These are phyloP conservation scores for Pseudopyricularia cyperi DNA, from an alignment of 2,329 filamentous ascomycete genomes.

Conservation along the genomic window DNA sequence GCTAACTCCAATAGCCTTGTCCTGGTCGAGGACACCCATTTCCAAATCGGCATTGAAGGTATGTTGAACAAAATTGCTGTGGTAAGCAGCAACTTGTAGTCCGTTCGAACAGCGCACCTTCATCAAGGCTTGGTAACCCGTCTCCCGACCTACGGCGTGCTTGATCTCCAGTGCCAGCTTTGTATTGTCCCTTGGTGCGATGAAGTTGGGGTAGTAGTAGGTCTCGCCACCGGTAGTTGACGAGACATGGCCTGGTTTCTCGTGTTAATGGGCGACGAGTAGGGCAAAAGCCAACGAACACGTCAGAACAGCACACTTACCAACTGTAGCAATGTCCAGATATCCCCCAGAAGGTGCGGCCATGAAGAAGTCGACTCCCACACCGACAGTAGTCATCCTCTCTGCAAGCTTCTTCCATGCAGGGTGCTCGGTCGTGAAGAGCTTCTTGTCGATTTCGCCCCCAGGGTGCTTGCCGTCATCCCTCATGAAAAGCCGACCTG, in stretches of 20 bases:
- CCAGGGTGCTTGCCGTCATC: conserved; percentile 80
- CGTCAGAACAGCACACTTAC: conserved; percentile 29
- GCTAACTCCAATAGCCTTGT: conserved; percentile 83
- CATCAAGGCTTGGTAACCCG: conserved; percentile 91
- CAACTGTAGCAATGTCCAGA: conserved; percentile 84
- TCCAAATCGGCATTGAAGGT: conserved; percentile 91
- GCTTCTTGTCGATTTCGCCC: conserved; percentile 82
- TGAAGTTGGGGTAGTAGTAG: conserved; percentile 96
- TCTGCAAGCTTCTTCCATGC: conserved; percentile 76
- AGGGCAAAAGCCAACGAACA: neutral
- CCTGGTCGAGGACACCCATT: conserved; percentile 81
- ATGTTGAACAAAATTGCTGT: conserved; percentile 93
- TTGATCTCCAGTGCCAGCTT: conserved; percentile 77
- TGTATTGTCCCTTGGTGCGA: conserved; percentile 69
- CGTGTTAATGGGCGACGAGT: neutral
- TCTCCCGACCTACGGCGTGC: conserved; percentile 78
- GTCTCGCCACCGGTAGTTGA: conserved; percentile 87
- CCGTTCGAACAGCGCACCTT: conserved; percentile 98
- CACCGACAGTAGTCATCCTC: conserved; percentile 75
- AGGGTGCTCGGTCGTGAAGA: conserved; percentile 81
- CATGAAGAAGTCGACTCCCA: conserved; percentile 90
- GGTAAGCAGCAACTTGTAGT: conserved; percentile 83
- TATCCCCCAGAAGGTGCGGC: conserved; percentile 83
- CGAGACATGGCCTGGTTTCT: conserved; percentile 56
- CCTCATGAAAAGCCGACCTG: conserved; percentile 69